Base-by-base conservation (phyloP, 805 yeast species). In the Barnettozyma siamensis region DNA sequence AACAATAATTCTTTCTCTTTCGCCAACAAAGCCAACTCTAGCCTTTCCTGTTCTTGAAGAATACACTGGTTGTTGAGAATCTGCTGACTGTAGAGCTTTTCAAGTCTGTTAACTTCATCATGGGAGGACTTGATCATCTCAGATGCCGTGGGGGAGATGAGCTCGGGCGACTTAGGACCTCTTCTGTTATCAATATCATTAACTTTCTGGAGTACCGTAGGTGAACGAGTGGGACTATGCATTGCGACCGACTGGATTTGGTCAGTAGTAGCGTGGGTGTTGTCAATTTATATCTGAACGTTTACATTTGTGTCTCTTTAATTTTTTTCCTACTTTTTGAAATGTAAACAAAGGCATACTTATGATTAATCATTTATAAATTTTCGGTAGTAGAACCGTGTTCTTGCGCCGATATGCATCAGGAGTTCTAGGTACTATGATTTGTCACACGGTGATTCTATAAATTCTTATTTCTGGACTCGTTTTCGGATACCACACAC, bases 21-120 rank as follows among this genome's bases (percentile, higher is more conserved):
- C 10, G 40, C 17, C 20, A 46, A 37, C 6, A 69, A 35, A 28
- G 65, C 71, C 29, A 47, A 35, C 37, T 65, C 68, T 11, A 64
- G 46, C 35, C 58, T 51, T 41, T 66, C 70, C 40, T 58, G 56
- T 32, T 66, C 70, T n/a, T 54, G 53, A 12, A 53, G 47, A 4
- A 61, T 46, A 18, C 57, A 55, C 35, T 62, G 61, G 16, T 57
- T 55, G 10, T 53, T 48, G 11, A 61, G 16, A 3, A 51, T 36
- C 43, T 49, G 55, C 5, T 47, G 52, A 3, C 49, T 37, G 40
- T 53, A 50, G 8, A 54, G 48, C 36, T 43, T 45, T 41, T 54
- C 51, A 12, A 55, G 41, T 10, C 38, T 38, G 4, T 21, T 24
- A 11, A 40, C 29, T 17, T 47, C 42, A 12, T 34, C 24, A 11